Percentiles rank a stretch among this genome's conserved stretches.
Evolutionary conservation across 2,329 filamentous ascomycete species (phyloP).

Genomic region (Harringtonia lauricola): DNA sequence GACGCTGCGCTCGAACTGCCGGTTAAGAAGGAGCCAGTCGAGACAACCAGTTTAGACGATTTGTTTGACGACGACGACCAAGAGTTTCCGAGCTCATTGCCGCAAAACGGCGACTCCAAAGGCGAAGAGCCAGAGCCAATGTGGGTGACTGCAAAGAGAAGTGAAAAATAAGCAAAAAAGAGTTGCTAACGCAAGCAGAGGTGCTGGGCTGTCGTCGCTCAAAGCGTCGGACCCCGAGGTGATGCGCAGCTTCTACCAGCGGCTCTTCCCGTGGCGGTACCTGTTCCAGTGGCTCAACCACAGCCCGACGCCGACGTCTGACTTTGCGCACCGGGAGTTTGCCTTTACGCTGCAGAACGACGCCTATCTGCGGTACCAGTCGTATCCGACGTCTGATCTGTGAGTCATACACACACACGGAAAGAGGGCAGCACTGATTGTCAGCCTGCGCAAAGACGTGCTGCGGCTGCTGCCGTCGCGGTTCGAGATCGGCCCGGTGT

Average conservation of each 20-base stretch:
- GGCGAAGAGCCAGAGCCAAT: no score
- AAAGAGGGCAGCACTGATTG: background rate
- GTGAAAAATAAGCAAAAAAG: background rate
- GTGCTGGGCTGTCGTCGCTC: constrained; percentile 16
- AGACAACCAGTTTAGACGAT: constrained; percentile 42
- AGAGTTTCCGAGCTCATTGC: constrained; percentile 38
- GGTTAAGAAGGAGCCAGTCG: constrained; percentile 23
- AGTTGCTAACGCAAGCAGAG: background rate
- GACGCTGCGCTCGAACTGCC: constrained; percentile 1
- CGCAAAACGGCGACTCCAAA: constrained; percentile 3
- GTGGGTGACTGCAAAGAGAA: background rate
- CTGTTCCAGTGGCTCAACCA: constrained; percentile 99
- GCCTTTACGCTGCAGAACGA: constrained; percentile 91
- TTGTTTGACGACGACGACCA: constrained; percentile 51
- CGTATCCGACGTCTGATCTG: constrained; percentile 42
- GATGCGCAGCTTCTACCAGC: constrained; percentile 90
- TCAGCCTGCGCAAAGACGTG: constrained; percentile 79
- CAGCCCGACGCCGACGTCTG: constrained; percentile 69
- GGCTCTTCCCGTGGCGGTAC: constrained; percentile 86
- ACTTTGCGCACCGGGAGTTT: constrained; percentile 91
- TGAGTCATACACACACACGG: constrained; percentile 16
- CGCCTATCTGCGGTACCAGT: constrained; percentile 86
- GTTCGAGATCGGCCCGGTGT: constrained; percentile 98
- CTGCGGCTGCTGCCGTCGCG: constrained; percentile 78
- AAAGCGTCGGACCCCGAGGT: constrained; percentile 61